Evolutionary conservation across 108 stramenopile species (phyloP).

Genomic region (Nitzschia inconspicua): DNA sequence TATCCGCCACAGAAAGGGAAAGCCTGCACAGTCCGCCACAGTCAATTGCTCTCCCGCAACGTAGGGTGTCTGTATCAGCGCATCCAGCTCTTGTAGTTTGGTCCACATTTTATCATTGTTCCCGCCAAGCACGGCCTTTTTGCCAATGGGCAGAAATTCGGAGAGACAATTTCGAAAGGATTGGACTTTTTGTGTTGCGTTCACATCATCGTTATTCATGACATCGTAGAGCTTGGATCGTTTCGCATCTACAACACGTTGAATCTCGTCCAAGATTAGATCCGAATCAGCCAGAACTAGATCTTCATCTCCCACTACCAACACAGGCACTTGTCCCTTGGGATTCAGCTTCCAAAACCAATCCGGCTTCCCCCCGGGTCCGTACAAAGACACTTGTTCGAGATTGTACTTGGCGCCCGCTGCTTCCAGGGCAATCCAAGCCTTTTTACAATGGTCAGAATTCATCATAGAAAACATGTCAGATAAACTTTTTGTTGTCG

Average conservation of each 20-base stretch:
- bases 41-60: constrained; percentile 60
- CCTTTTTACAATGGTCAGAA: constrained; percentile 53
- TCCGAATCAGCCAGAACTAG: constrained; percentile 68
- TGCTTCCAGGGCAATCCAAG: constrained; percentile 76
- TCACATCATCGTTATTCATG: background rate
- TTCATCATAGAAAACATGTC: background rate
- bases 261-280: constrained; percentile 56
- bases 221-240: background rate
- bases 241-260: constrained; percentile 20
- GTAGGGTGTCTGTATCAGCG: constrained; percentile 33
- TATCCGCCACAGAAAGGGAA: constrained; percentile 84
- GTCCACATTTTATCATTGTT: constrained; percentile 39
- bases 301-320: constrained; percentile 30
- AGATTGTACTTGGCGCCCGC: constrained; percentile 43
- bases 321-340: constrained; percentile 68
- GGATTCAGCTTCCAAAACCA: constrained; percentile 85
- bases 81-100: constrained; percentile 52
- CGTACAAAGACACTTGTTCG: constrained; percentile 68
- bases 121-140: constrained; percentile 64
- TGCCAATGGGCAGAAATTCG: constrained; percentile 63
- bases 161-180: constrained; percentile 51
- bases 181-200: constrained; percentile 6
- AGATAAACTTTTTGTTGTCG: too few species aligned
- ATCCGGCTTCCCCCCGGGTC: constrained; percentile 73
- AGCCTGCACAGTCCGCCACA: constrained; percentile 77